Conservation (phyloP, 805 yeast genomes). For the Candida schatavii region DNA sequence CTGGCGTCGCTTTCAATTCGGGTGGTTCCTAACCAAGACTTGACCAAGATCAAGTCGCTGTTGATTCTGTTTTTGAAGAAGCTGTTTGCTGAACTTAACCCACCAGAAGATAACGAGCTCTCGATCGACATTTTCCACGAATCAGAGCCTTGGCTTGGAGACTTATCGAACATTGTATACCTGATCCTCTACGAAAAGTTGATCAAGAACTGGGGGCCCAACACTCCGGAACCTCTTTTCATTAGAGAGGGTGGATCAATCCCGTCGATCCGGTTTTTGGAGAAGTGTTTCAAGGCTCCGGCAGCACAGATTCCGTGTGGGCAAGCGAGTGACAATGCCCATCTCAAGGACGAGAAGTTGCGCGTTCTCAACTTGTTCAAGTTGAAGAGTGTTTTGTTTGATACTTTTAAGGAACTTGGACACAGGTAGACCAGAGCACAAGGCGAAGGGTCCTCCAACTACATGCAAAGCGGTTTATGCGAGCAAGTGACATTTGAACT, state of each 20-base stretch:
- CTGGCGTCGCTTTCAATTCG: constrained; percentile 77
- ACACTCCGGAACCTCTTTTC: constrained; percentile 65
- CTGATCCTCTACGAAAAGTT: constrained; percentile 62
- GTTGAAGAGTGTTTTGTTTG: constrained; percentile 60
- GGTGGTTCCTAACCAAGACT: constrained; percentile 84
- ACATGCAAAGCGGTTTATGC: too few relatives aligned
- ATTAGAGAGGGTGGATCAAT: constrained; percentile 97
- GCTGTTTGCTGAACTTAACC: constrained; percentile 44
- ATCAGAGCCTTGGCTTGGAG: constrained; percentile 97
- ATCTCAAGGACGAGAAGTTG: constrained; percentile 80
- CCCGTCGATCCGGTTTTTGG: constrained; percentile 84
- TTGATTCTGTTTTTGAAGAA: constrained; percentile 46
- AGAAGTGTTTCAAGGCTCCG: constrained; percentile 76
- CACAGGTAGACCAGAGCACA: too few relatives aligned
- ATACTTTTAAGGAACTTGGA: constrained; percentile 45
- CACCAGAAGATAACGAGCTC: constrained; percentile 58
- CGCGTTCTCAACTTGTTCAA: constrained; percentile 76
- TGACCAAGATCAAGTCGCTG: constrained; percentile 51
- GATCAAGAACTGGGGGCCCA: constrained; percentile 66
- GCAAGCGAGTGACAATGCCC: constrained; percentile 92
- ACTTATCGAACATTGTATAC: constrained; percentile 73
- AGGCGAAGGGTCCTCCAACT: too few relatives aligned
- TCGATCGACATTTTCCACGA: constrained; percentile 66
- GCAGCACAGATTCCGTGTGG: constrained; percentile 98
- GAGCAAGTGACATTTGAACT: too few relatives aligned